Evolutionary conservation across 2,329 filamentous ascomycete species (phyloP), one percentile per base, ranked within the genome.

Genomic region (Aaosphaeria arxii): DNA sequence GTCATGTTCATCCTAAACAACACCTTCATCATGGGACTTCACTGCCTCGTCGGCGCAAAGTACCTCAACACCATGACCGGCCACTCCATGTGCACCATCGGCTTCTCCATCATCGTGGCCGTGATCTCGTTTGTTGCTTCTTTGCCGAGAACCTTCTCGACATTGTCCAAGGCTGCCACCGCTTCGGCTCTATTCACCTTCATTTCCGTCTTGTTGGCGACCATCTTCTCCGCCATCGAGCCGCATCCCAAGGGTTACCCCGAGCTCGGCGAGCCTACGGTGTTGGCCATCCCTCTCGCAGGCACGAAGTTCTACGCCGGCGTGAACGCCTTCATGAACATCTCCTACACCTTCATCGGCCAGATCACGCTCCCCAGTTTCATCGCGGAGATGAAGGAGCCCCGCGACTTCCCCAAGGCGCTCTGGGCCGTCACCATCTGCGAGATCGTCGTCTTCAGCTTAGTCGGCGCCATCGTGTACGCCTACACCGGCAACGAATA

Each of bases 1-100:
- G 74, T 89, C 67, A 95, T 95, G 88, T 96, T 96, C 70, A 74
- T 96, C 41, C 71, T 96, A 53, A 96, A 96, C 79, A 96, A 96
- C 68, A 95, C 89, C 11, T 94, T 94, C 68, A 94, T 95, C 58
- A 86, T 90, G 79, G 87, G 83, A 39, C 78, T 96, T 42, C 91
- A 96, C 66, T 89, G 91, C 55, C 78, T 96, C 43, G 85, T 90
- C 3, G 89, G 88, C 41, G 87, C 90, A 47, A 87, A 92, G 67
- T 96, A 94, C 61, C 78, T 95, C 54, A 95, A 96, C 75, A 95
- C 90, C 46, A 91, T 96, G 78, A 87, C 86, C 5, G 79, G 84
- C 49, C 78, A 84, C 57, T 77, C 80, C 43, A 73, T 88, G 13
- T 92, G 90, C 62, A 95, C 91, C 0, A 85, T 96, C 47, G 82